Conservation (phyloP, 176 grass and related monocot genomes). For the Canna indica region DNA sequence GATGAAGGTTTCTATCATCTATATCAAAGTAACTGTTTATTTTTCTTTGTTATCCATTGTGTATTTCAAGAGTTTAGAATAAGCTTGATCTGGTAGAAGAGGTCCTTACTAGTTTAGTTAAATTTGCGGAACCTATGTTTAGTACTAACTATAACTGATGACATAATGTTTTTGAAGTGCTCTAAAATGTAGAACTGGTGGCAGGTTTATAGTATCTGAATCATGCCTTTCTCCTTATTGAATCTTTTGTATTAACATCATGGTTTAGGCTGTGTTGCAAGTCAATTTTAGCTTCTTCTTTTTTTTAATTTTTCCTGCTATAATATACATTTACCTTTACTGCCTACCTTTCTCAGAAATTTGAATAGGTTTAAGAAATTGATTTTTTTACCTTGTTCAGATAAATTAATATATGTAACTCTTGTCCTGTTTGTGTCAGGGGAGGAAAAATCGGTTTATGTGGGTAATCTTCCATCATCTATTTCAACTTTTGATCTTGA, state of each 20-base stretch:
- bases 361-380: not conserved
- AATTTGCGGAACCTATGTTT: not conserved
- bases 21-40: conserved; percentile 10
- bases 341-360: not conserved
- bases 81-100: no score
- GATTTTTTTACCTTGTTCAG: not conserved
- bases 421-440: conserved; percentile 20
- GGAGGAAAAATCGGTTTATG: conserved; percentile 51
- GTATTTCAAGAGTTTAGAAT: not conserved
- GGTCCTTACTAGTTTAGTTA: not conserved
- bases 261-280: not conserved
- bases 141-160: not conserved
- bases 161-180: not conserved
- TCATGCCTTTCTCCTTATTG: not conserved
- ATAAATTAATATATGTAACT: conserved; percentile 1
- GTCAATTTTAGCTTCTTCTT: not conserved
- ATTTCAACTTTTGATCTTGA: conserved; percentile 54
- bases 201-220: not conserved
- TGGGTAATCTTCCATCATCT: conserved; percentile 60
- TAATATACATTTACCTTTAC: not conserved
- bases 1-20: conserved; percentile 59
- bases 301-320: not conserved
- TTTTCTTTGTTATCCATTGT: not conserved
- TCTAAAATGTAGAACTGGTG: not conserved
- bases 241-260: not conserved